Evolutionary conservation across 2,329 filamentous ascomycete genomes (phyloP), one percentile per base, ranked within the genome.

Genomic region (Pestalotiopsis sp.): DNA sequence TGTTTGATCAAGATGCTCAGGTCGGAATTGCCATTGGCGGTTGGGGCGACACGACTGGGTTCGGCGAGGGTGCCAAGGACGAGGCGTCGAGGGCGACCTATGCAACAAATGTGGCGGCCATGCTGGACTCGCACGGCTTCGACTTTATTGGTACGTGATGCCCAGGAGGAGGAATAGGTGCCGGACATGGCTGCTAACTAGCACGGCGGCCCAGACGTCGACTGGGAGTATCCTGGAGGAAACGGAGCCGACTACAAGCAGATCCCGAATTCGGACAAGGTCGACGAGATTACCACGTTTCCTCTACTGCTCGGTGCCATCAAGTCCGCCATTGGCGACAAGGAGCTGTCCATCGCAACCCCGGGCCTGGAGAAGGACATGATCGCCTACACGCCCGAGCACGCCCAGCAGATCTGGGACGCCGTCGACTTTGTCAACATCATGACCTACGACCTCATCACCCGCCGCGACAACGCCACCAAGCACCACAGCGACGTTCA

Each of bases 1-100:
- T 83, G 67, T 89, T 91, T 69, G 78, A 79, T 6, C 69, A 79
- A 0, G 82, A 82, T 31, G 90, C 90, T 23, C 90, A 91, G 72
- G 79, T 94, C 25, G 86, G 91, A 81, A 84, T 94, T 49, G 91
- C 92, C 23, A 89, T 94, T 71, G 92, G 92, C 12, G 92, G 92
- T 66, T 94, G 92, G 92, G 91, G 91, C 0, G 90, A 93, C 69
- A 90, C 86, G 0, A 77, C 78, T 6, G 91, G 91, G 0, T 94
- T 93, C 74, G 84, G 86, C 0, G 77, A 77, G 11, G 91, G 86
- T 0, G 88, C 89, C 1, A 83, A 82, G 65, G 83, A 84, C 3
- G 82, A 86, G 1, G 73, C 78, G 5, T 85, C 84, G 1, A 86
- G 90, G 17, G 81, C 83, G 69, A 80, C 79, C 7, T 94, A 91